Percentiles rank a stretch among this genome's conserved stretches.
Conservation (phyloP, 306 rosid species). For the Cicer chorassanicum region DNA sequence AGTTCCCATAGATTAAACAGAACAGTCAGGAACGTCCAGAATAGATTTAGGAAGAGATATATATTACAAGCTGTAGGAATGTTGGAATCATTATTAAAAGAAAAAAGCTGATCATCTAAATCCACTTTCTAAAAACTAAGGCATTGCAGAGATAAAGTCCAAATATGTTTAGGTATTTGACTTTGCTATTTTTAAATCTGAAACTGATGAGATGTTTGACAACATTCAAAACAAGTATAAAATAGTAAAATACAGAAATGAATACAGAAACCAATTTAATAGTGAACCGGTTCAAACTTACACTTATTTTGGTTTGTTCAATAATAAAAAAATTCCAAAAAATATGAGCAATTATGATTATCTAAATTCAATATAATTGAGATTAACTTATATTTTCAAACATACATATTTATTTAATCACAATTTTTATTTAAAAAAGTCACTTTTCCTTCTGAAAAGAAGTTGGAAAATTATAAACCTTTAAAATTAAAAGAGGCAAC, state of each 20-base stretch:
- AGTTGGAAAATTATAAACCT: conserved; percentile 1
- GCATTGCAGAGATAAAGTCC: conserved; percentile 17
- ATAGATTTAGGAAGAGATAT: conserved; percentile 4
- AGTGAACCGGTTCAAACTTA: conserved; percentile 8
- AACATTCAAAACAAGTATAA: conserved; percentile 23
- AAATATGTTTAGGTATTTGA: conserved; percentile 14
- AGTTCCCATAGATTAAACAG: conserved; percentile 45
- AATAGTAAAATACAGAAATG: not conserved
- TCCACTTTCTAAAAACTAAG: conserved; percentile 13
- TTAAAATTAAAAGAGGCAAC: not conserved
- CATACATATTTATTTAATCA: not conserved
- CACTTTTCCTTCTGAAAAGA: not conserved
- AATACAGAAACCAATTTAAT: not conserved
- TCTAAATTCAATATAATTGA: conserved; percentile 1
- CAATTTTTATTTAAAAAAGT: not conserved
- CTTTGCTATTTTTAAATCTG: conserved; percentile 23
- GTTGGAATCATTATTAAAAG: conserved; percentile 2
- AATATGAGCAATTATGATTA: not conserved
- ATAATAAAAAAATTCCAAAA: conserved; percentile 26
- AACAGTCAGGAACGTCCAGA: conserved; percentile 44
- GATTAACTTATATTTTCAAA: not conserved
- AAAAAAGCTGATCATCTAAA: conserved; percentile 37
- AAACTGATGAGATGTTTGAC: conserved; percentile 21
- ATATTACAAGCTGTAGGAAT: conserved; percentile 17
- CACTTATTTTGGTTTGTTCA: conserved; percentile 9